phyloP scores from a whole-genome alignment of 2,329 filamentous ascomycete genomes.

The Apiospora aurea region DNA sequence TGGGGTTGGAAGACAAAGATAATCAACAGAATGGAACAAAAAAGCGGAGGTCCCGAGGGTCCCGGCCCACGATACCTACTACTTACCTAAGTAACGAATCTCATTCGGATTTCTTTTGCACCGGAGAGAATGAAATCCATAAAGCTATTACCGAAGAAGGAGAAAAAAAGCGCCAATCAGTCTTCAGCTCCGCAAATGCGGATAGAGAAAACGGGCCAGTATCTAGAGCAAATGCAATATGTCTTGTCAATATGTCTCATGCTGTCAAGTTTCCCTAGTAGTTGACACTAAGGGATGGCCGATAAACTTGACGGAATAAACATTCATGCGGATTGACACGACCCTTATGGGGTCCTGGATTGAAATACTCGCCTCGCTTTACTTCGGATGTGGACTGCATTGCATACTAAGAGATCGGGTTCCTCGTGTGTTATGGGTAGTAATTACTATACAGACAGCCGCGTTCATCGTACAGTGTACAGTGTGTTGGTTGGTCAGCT shows the following conservation, averaged over 20 bases:
- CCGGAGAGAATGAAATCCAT: not conserved
- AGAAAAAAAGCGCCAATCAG: not conserved
- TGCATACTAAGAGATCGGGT: not conserved
- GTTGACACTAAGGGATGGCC: conserved; percentile 3
- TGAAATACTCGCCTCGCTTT: not conserved
- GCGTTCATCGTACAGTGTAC: not conserved
- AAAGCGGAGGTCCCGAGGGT: not conserved
- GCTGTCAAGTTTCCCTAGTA: not conserved
- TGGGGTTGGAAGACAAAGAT: not conserved
- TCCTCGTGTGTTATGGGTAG: not conserved
- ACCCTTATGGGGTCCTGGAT: not conserved
- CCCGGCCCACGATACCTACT: not conserved
- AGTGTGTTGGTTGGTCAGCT: not conserved
- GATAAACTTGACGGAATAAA: not conserved
- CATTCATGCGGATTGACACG: conserved; percentile 11
- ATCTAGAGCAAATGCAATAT: not conserved
- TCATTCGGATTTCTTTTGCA: not conserved
- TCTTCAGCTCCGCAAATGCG: conserved; percentile 1
- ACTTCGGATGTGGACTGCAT: not conserved
- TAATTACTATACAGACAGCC: not conserved
- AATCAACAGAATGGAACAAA: not conserved
- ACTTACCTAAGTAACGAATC: not conserved
- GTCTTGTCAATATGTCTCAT: conserved; percentile 7
- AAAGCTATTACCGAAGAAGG: not conserved
- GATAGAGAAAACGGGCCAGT: conserved; percentile 6